Evolutionary conservation across 306 rosid genomes (phyloP), one percentile per base, ranked within the genome.

Genomic region (Macrotyloma uniflorum): DNA sequence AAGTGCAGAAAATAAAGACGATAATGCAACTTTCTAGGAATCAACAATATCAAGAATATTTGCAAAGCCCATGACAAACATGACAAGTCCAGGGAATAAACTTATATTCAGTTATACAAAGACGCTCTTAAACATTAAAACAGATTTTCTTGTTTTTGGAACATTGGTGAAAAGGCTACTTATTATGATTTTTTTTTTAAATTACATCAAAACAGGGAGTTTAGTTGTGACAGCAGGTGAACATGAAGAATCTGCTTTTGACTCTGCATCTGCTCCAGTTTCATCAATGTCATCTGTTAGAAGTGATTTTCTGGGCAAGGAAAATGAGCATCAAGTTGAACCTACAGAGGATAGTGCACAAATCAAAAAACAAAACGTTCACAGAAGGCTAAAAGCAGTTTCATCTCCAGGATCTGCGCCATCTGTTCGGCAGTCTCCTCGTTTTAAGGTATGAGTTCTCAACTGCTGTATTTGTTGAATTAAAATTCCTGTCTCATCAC

Each of bases 261-360:
- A 87, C 79, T 89, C 98, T 38, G 40, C 80, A 67, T 91, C 97
- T 49, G 97, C 93, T 78, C 97, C 98, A 40, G 87, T 62, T 76
- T 33, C 72, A 63, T 91, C 95, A 13, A 57, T 79, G 51, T 89
- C 93, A 59, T 79, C 88, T 16, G 80, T 64, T 50, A 81, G 83
- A 86, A 88, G 91, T 62, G 93, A 88, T 81, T 85, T 92, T 77
- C 68, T 79, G 70, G 62, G 84, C 72, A 64, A 53, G 58, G 83
- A 68, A 71, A 80, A 35, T 75, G 90, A 86, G 54, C 47, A 80
- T 67, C 81, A 72, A 70, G 79, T 74, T 71, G 88, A 79, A 75
- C 70, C 55, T 69, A 78, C 30, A 57, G 91, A 84, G 62, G 79
- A 18, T 47, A 54, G 55, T 54, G 65, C 85, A 71, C 80, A 38